Base-by-base conservation (phyloP, 192 early-diverging fungal genomes). In the Geranomyces michiganensis region DNA sequence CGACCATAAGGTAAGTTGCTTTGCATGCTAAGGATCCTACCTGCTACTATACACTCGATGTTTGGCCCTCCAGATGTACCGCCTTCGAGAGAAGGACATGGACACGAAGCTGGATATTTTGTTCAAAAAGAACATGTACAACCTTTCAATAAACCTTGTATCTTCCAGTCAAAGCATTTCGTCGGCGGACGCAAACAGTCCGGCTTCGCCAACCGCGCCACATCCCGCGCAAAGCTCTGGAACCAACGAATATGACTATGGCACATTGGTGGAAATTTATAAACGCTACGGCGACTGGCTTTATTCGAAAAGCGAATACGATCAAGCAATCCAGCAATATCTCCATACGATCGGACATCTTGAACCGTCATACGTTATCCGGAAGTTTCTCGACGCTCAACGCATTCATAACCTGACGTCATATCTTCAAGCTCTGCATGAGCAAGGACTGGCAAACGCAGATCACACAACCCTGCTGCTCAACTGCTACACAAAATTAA, bases 401-500 rank as follows among this genome's bases (percentile, higher is more conserved):
- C 82, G 94, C 21, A 91, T 97, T 29, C 89, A 90, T 70, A 95
- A 95, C 59, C 76, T 99, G 64, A 92, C 94, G 0, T 86, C 85
- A 30, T 97, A 96, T 68, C 80, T 99, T 48, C 92, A 97, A 80
- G 90, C 90, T 48, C 81, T 99, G 1, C 97, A 99, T 71, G 88
- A 92, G 2, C 83, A 86, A 5, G 86, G 89, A 10, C 83, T 97
- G 31, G 97, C 95, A 19, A 96, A 93, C 49, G 84, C 90, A 1
- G 95, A 99, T 72, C 97, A 99, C 76, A 99, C 97, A 0, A 99
- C 97, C 0, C 79, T 97, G 67, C 79, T 99, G 48, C 82, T 99
- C 15, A 97, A 97, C 76, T 99, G 97, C 83, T 99, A 99, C 76
- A 94, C 96, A 8, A 96, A 97, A 78, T 82, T 96, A 29, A 91